A percentile compares a stretch with the other conserved stretches of the same genome.
Evolutionary conservation across 805 yeast genomes (phyloP).

Genomic region (Kodamaea kaohsiungensis): DNA sequence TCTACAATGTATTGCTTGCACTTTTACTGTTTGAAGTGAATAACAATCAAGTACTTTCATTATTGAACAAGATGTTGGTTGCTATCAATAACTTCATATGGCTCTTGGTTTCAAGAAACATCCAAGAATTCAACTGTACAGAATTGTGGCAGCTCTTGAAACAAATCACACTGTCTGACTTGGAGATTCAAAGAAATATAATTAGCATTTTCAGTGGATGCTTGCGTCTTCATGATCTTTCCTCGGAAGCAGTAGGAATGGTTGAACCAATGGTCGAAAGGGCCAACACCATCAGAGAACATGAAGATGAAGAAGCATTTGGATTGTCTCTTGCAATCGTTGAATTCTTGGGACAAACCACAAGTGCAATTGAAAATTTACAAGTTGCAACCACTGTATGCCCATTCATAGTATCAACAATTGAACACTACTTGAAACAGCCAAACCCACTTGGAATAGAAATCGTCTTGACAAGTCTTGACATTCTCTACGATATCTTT

Average conservation of each 20-base stretch:
- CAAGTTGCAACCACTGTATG: conserved; percentile 6
- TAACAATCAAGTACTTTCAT: conserved; percentile 29
- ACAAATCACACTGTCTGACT: conserved; percentile 12
- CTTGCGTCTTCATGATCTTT: conserved; percentile 34
- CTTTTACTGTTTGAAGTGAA: conserved; percentile 37
- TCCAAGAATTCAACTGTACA: conserved; percentile 16
- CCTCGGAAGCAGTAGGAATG: conserved; percentile 25
- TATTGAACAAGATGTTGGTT: conserved; percentile 56
- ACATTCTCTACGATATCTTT: conserved; percentile 73
- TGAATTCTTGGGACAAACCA: conserved; percentile 52
- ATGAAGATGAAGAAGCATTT: conserved; percentile 9
- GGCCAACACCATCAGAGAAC: conserved; percentile 16
- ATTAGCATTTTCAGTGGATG: conserved; percentile 41
- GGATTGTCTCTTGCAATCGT: conserved; percentile 33
- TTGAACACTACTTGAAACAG: conserved; percentile 9
- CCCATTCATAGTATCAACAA: conserved; percentile 15
- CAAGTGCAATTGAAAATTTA: conserved; percentile 25
- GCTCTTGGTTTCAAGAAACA: conserved; percentile 44
- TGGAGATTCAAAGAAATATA: conserved; percentile 30
- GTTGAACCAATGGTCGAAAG: conserved; percentile 26
- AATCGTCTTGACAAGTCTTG: conserved; percentile 59
- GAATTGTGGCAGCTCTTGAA: conserved; percentile 32
- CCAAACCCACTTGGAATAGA: conserved; percentile 25
- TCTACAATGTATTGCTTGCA: conserved; percentile 35
- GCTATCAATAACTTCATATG: conserved; percentile 74